A percentile compares a stretch with the other conserved stretches of the same genome.
Conservation (phyloP, 306 rosid species). For the Trifolium subterraneum region DNA sequence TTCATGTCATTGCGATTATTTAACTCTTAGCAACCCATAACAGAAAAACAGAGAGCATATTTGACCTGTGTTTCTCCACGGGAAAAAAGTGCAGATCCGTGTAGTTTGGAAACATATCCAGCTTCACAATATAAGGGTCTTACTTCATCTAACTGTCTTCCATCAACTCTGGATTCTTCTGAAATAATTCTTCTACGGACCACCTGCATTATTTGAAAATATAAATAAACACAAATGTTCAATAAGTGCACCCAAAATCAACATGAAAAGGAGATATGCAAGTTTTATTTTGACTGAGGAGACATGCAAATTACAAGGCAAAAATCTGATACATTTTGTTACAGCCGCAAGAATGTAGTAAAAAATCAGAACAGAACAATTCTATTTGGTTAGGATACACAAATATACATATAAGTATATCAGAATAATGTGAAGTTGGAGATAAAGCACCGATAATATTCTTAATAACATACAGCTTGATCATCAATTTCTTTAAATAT, state of each 20-base stretch:
- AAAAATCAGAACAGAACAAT: conserved; percentile 1
- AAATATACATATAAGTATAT: conserved; percentile 6
- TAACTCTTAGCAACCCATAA: conserved; percentile 31
- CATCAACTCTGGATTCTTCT: conserved; percentile 89
- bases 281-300: conserved; percentile 6
- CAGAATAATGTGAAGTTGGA: conserved; percentile 9
- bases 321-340: not conserved
- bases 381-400: conserved; percentile 25
- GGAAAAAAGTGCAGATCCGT: conserved; percentile 85
- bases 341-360: not conserved
- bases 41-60: conserved; percentile 28
- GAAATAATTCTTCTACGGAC: conserved; percentile 83
- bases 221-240: conserved; percentile 31
- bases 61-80: conserved; percentile 97
- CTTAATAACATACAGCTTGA: not conserved
- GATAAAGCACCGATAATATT: not conserved
- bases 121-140: conserved; percentile 94
- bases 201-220: conserved; percentile 57
- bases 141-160: conserved; percentile 92
- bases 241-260: conserved; percentile 28
- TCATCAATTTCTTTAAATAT: not conserved
- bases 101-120: conserved; percentile 68
- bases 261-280: conserved; percentile 22
- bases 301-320: conserved; percentile 15
- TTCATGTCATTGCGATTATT: not conserved